Evolutionary conservation across 306 rosid genomes (phyloP).

Genomic region (Morella rubra): DNA sequence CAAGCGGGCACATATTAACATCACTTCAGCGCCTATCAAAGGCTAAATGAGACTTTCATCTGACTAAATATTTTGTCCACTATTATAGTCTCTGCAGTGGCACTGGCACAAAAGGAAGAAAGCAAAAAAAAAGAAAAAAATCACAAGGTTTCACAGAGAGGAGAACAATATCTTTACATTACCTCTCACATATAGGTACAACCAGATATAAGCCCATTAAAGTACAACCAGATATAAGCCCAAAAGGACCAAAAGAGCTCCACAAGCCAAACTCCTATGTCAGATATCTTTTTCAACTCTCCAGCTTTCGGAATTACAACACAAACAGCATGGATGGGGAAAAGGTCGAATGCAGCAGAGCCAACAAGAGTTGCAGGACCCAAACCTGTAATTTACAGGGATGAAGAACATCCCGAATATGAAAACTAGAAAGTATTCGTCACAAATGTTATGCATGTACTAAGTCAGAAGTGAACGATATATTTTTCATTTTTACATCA

Average conservation of each 20-base stretch:
- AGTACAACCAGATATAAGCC: too few species aligned
- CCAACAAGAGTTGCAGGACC: constrained; percentile 99
- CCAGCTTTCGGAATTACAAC: constrained; percentile 87
- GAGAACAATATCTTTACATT: constrained; percentile 23
- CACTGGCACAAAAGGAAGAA: too few species aligned
- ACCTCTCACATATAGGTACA: constrained; percentile 92
- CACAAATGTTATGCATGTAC: not conserved
- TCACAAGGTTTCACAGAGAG: constrained; percentile 12
- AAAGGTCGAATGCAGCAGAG: constrained; percentile 97
- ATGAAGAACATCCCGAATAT: constrained; percentile 18
- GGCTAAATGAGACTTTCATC: not conserved
- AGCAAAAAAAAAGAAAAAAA: too few species aligned
- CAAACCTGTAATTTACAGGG: constrained; percentile 60
- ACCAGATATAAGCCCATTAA: too few species aligned
- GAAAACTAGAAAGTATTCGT: constrained; percentile 13
- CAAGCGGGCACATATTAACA: constrained; percentile 15
- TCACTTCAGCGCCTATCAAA: not conserved
- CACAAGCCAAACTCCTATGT: constrained; percentile 93
- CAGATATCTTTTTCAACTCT: constrained; percentile 86
- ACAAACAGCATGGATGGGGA: constrained; percentile 95
- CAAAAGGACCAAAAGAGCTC: constrained; percentile 97
- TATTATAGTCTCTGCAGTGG: not conserved
- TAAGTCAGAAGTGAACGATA: constrained; percentile 1
- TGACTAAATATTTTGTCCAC: not conserved
- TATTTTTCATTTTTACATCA: constrained; percentile 22